Base-by-base conservation (phyloP, 2,329 filamentous ascomycete genomes). In the Truncatella angustata region DNA sequence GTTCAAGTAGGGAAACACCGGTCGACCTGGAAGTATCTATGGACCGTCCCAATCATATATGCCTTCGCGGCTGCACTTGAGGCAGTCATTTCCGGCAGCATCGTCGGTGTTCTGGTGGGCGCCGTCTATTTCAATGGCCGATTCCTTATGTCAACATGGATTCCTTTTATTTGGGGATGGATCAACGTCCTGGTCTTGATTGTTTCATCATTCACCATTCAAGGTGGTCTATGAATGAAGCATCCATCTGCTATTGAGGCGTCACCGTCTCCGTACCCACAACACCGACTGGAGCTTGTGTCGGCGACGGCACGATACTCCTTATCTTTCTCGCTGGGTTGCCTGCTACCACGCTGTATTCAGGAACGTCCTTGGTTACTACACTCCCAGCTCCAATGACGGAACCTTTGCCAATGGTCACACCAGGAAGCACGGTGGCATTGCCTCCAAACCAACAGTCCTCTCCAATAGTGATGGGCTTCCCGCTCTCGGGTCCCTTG, bases 101-200 rank as follows among this genome's bases (percentile, higher is more conserved):
- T 96, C 20, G 86, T 92, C 21, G 91, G 91, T 0, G 71, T 91
- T 48, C 74, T 96, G 90, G 74, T 95, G 18, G 90, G 89, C 11
- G 89, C 87, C 7, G 82, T 93, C 32, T 96, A 96, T 66, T 82
- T 85, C 60, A 82, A 87, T 2, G 92, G 91, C 39, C 90, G 87
- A 70, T 96, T 93, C 66, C 79, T 85, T 62, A 94, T 96, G 91
- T 93, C 91, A 42, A 96, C 92, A 0, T 96, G 91, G 91, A 89
- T 96, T 48, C 92, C 92, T 0, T 88, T 94, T 63, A 81, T 92
- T 20, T 96, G 92, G 92, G 90, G 85, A 1, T 80, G 90, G 64
- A 87, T 93, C 68, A 96, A 91, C 67, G 85, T 93, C 9, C 69
- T 96, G 43, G 80, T 95, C 26, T 75, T 97, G 42, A 84, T 96